A percentile compares a stretch with the other conserved stretches of the same genome.
phyloP scores from a whole-genome alignment of 768 basidiomycete genomes.

The Galerina sulciceps region DNA sequence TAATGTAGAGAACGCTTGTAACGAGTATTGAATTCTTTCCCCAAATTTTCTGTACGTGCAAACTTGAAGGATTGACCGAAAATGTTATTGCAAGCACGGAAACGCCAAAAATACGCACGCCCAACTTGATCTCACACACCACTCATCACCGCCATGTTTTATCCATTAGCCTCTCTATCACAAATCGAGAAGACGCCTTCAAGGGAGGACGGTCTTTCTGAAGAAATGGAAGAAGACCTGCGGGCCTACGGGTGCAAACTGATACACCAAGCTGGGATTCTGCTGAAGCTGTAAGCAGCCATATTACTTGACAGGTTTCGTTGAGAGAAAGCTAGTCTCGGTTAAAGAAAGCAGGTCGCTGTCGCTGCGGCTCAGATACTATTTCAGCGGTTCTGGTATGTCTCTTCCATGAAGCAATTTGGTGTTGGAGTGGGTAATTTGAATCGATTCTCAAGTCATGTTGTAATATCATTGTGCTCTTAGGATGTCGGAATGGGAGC shows the following conservation, averaged over 20 bases:
- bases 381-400: slow-evolving; percentile 97
- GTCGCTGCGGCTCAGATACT: slow-evolving; percentile 96
- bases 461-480: neutral
- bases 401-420: slow-evolving; percentile 93
- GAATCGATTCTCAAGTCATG: no score
- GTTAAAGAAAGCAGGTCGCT: slow-evolving; percentile 87
- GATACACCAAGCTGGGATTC: slow-evolving; percentile 91
- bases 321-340: neutral
- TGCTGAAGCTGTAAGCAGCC: slow-evolving; percentile 79
- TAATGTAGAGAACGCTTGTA: no score
- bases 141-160: slow-evolving; percentile 55
- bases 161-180: slow-evolving; percentile 81
- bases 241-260: slow-evolving; percentile 91
- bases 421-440: slow-evolving; percentile 76
- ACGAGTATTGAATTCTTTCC: no score
- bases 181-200: slow-evolving; percentile 87
- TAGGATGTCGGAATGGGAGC: slow-evolving; percentile 92
- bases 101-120: no score
- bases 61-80: no score
- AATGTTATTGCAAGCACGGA: no score
- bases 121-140: neutral
- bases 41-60: no score
- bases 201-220: slow-evolving; percentile 77
- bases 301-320: neutral
- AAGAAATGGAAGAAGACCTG: slow-evolving; percentile 84